Evolutionary conservation across 1,139 yeast genomes (phyloP), one percentile per base, ranked within the genome.

Genomic region (Citeromyces siamensis): DNA sequence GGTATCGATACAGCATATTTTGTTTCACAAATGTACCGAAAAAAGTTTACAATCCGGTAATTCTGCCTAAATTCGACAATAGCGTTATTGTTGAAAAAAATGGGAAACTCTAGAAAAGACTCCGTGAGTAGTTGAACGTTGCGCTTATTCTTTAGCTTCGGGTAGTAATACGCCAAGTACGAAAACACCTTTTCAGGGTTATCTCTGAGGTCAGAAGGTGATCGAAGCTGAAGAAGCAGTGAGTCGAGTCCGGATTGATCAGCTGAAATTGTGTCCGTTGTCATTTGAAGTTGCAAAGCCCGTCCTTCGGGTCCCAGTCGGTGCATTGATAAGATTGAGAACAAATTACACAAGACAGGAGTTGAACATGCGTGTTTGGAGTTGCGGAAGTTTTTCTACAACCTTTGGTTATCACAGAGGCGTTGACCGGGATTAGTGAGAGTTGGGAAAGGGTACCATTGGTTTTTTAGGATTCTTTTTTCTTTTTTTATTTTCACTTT

Each of bases 1-100:
- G 93, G 93, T 42, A 71, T 70, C 6, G 84, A 73, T 4, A 79
- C 60, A 37, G 59, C 60, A 37, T 66, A 58, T 49, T 81, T 81
- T 44, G 70, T 65, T 35, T 68, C 71, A 14, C 71, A 43, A 6
- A 70, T 53, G 37, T 62, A 58, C 43, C 64, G 66, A 51, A 68
- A 70, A 14, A 67, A 72, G 43, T 72, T 78, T 27, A 70, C 53
- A 1, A 71, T 58, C 36, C 55, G 49, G 42, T 66, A 64, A 28
- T 50, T 52, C 4, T 58, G 56, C 22, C 57, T 59, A 40, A 60
- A 61, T 2, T 43, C 39, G 20, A 41, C 41, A 8, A 35, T 37
- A 23, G 37, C 42, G 32, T 32, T 22, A 22, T 43, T 17, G 33
- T 47, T 38, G 47, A 72, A 72, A 37, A 74, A 61, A 1, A 60